phyloP scores from a whole-genome alignment of 139 green algal species.

The Auxenochlorella protothecoides region DNA sequence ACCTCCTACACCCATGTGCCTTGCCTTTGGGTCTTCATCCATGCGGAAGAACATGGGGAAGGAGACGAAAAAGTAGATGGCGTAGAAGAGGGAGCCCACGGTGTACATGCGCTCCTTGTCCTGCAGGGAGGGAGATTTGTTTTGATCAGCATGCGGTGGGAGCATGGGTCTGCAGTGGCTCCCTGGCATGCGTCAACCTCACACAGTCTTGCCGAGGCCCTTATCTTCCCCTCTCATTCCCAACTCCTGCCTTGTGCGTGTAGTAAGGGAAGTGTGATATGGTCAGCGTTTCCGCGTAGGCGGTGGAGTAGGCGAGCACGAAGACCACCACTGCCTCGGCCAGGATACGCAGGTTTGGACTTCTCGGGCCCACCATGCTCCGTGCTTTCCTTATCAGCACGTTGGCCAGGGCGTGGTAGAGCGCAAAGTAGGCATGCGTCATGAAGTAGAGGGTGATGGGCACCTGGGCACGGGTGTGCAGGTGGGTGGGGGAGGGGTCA shows the following conservation, averaged over 20 bases:
- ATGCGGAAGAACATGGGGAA: conserved; percentile 86
- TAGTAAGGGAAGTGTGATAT: conserved; percentile 97
- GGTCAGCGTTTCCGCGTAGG: conserved; percentile 88
- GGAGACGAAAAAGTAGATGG: conserved; percentile 98
- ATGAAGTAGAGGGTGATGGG: conserved; percentile 92
- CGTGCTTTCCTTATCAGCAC: conserved; percentile 48
- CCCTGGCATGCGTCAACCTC: no score
- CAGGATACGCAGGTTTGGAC: background rate
- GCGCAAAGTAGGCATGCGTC: conserved; percentile 98
- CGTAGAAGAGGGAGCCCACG: conserved; percentile 93
- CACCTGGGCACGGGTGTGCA: conserved; percentile 45
- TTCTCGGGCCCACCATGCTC: conserved; percentile 1
- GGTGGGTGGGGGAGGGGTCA: background rate
- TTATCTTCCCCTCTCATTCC: background rate
- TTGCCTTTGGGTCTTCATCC: conserved; percentile 45
- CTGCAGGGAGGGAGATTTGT: conserved; percentile 6
- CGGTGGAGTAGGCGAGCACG: conserved; percentile 77
- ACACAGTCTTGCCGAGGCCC: background rate
- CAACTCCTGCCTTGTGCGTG: conserved; percentile 3
- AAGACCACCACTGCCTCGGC: conserved; percentile 56
- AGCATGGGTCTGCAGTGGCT: no score
- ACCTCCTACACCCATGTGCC: background rate
- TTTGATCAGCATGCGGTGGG: no score
- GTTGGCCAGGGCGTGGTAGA: conserved; percentile 95
- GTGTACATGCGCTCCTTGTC: conserved; percentile 72